Percentiles rank a stretch among this genome's conserved stretches.
Conservation (phyloP, 768 basidiomycete genomes). For the Exsudoporus frostii region DNA sequence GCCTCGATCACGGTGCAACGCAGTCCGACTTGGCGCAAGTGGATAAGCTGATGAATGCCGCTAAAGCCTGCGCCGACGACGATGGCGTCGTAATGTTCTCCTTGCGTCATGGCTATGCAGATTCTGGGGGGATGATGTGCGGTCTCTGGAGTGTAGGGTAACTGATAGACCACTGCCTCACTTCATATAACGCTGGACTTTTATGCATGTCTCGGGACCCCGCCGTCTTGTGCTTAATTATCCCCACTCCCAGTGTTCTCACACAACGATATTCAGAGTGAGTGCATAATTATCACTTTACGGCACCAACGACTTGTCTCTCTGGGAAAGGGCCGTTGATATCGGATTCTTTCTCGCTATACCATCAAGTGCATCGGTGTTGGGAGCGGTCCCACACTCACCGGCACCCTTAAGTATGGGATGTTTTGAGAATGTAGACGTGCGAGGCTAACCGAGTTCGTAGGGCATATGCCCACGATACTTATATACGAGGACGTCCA, state of each 20-base stretch:
- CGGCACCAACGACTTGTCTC: not conserved
- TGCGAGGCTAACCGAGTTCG: no score
- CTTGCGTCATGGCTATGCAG: not conserved
- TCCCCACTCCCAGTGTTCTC: not conserved
- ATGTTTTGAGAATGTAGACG: no score
- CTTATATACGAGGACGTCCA: no score
- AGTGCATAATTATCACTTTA: not conserved
- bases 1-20: conserved; percentile 11
- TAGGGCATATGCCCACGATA: no score
- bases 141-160: not conserved
- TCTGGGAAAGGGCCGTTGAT: not conserved
- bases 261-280: not conserved
- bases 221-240: not conserved
- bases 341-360: not conserved
- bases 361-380: not conserved
- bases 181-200: no score
- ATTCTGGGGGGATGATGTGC: not conserved
- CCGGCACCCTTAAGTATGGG: no score
- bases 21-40: conserved; percentile 6
- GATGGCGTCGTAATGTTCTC: conserved; percentile 11
- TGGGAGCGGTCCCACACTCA: no score
- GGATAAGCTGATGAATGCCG: conserved; percentile 11
- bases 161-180: no score
- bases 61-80: conserved; percentile 18
- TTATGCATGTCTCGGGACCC: not conserved